Base-by-base conservation (phyloP, 2,329 filamentous ascomycete genomes). In the Botrytis paeoniae region DNA sequence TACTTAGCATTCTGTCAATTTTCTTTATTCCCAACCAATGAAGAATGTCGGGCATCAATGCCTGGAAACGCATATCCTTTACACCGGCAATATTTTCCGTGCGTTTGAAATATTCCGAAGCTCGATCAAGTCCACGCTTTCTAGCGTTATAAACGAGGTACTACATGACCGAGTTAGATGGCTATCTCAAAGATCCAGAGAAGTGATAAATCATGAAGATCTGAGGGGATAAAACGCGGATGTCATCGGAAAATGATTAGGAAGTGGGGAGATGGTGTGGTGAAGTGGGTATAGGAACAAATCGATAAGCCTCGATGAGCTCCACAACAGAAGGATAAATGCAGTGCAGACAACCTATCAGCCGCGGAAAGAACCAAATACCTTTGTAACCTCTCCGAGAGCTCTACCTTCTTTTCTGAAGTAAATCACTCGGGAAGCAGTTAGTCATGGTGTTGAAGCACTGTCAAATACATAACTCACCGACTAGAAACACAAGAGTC, bases 31-130 rank as follows among this genome's bases (percentile, higher is more conserved):
- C 96, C 43, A 99, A 89, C 96, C 96, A 98, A 83, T 98, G 96
- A 71, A 98, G 87, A 77, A 98, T 97, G 82, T 97, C 94, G 48
- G 96, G 95, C 96, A 98, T 98, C 71, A 99, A 86, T 41, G 95
- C 95, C 85, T 98, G 96, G 87, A 98, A 98, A 57, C 96, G 91
- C 95, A 98, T 98, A 78, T 90, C 92, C 82, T 97, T 97, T 77
- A 98, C 95, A 75, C 96, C 96, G 14, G 96, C 96, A 81, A 99
- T 97, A 81, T 98, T 97, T 83, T 98, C 95, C n/a, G 95, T 98
- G 73, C 96, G 88, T 83, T 95, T 92, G 85, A 98, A 98, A 84
- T 98, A 98, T 82, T 97, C 94, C 78, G 92, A 95, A 35, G 94
- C 94, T 74, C 89, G 89, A 83, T 95, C 92, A 76, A 89, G 88